Evolutionary conservation across 257 asterid genomes (phyloP).

Genomic region (Petunia axillaris): DNA sequence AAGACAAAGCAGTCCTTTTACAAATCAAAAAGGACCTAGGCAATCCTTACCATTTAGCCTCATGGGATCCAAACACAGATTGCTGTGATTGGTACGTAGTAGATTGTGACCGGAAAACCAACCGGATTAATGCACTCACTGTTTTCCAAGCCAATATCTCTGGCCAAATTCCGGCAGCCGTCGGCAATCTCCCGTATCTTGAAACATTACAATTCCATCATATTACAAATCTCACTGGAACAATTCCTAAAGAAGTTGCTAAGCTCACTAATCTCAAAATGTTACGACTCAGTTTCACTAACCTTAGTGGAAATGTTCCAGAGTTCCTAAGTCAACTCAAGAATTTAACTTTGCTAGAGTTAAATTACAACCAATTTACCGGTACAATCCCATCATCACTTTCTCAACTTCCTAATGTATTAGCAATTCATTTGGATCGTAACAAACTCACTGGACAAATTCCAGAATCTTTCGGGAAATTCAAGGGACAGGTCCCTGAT

Average conservation of each 20-base stretch:
- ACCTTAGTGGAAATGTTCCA: slow-evolving; percentile 55
- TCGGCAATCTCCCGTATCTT: slow-evolving; percentile 52
- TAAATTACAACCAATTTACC: slow-evolving; percentile 50
- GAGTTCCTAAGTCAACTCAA: slow-evolving; percentile 46
- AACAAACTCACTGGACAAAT: slow-evolving; percentile 61
- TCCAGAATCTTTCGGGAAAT: slow-evolving; percentile 55
- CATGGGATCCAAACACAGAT: slow-evolving; percentile 58
- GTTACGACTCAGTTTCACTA: slow-evolving; percentile 46
- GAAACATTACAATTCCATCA: slow-evolving; percentile 32
- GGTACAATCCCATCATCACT: slow-evolving; percentile 56
- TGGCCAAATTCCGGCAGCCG: slow-evolving; percentile 53
- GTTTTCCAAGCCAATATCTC: slow-evolving; percentile 41
- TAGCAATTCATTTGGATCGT: slow-evolving; percentile 41
- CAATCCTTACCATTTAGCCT: slow-evolving; percentile 51
- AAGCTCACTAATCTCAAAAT: slow-evolving; percentile 42
- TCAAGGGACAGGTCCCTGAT: slow-evolving; percentile 28
- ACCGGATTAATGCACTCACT: slow-evolving; percentile 44
- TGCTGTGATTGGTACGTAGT: slow-evolving; percentile 60
- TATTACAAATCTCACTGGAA: slow-evolving; percentile 49
- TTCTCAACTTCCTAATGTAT: slow-evolving; percentile 40
- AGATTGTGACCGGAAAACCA: slow-evolving; percentile 47
- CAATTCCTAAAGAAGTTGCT: slow-evolving; percentile 46
- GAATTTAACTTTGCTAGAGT: slow-evolving; percentile 42
- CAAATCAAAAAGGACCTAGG: slow-evolving; percentile 52
- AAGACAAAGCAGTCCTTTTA: slow-evolving; percentile 59